phyloP scores from a whole-genome alignment of 345 rosid species.

The Eucalyptus viminalis region DNA sequence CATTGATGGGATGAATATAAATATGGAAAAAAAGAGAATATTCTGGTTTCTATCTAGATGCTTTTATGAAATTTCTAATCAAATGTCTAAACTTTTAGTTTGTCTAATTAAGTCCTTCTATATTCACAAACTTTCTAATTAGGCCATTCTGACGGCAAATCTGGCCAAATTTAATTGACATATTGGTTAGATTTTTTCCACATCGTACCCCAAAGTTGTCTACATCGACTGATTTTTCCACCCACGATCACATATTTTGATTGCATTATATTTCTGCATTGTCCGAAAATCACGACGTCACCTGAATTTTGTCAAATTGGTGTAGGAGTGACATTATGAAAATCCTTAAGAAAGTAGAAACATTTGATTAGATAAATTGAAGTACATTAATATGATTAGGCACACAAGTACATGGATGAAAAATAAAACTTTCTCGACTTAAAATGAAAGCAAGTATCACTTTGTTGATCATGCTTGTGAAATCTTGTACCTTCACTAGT shows the following conservation, averaged over 20 bases:
- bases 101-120: too few species aligned
- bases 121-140: too few species aligned
- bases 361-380: neutral
- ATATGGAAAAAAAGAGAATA: neutral
- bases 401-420: neutral
- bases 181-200: too few species aligned
- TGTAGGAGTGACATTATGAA: neutral
- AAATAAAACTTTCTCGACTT: neutral
- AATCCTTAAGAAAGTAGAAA: neutral
- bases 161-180: too few species aligned
- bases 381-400: neutral
- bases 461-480: neutral
- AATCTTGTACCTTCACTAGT: neutral
- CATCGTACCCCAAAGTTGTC: too few species aligned
- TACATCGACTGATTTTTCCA: too few species aligned
- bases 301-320: neutral
- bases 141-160: too few species aligned
- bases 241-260: rapidly evolving
- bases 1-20: neutral
- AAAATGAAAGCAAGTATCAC: neutral
- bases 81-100: neutral
- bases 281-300: neutral
- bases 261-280: neutral
- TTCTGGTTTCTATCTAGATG: neutral
- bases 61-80: neutral